Conservation (phyloP, 208 protist species). For the Acanthamoeba healyi region DNA sequence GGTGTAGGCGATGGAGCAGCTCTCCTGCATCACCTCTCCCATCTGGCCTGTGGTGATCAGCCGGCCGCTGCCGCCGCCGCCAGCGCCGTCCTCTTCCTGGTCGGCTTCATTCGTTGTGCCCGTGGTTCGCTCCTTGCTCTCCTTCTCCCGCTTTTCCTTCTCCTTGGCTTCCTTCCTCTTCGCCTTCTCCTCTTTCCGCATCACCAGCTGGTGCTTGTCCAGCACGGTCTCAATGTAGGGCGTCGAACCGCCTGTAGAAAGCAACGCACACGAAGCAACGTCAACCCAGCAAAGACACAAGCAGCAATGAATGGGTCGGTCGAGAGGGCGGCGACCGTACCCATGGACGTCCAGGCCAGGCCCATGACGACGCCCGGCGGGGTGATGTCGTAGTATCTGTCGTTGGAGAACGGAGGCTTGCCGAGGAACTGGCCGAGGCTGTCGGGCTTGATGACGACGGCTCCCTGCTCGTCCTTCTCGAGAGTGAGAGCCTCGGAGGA, state of each 20-base stretch:
- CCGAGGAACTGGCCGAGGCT: slow-evolving; percentile 8
- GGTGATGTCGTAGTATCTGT: slow-evolving; percentile 84
- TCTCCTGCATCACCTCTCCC: slow-evolving; percentile 94
- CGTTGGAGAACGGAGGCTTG: not conserved
- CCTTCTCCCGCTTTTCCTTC: slow-evolving; percentile 35
- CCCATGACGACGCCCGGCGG: slow-evolving; percentile 92
- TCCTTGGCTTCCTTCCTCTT: slow-evolving; percentile 15
- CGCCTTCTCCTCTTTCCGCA: slow-evolving; percentile 23
- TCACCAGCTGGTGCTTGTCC: slow-evolving; percentile 35
- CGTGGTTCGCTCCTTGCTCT: slow-evolving; percentile 9
- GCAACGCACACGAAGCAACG: not conserved
- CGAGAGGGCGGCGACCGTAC: no score
- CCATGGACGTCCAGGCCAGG: slow-evolving; percentile 92
- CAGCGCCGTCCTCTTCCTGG: no score
- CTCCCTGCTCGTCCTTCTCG: not conserved
- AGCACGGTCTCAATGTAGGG: slow-evolving; percentile 88
- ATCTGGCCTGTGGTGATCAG: slow-evolving; percentile 87
- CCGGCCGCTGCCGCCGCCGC: not conserved
- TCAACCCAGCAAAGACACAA: not conserved
- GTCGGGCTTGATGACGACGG: not conserved
- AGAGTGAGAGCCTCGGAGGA: slow-evolving; percentile 1
- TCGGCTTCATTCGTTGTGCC: no score
- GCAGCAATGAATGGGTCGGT: no score
- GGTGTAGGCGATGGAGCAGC: slow-evolving; percentile 89
- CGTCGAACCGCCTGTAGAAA: slow-evolving; percentile 85